Base-by-base conservation (phyloP, 106 monocot species). In the Ottelia alismoides region DNA sequence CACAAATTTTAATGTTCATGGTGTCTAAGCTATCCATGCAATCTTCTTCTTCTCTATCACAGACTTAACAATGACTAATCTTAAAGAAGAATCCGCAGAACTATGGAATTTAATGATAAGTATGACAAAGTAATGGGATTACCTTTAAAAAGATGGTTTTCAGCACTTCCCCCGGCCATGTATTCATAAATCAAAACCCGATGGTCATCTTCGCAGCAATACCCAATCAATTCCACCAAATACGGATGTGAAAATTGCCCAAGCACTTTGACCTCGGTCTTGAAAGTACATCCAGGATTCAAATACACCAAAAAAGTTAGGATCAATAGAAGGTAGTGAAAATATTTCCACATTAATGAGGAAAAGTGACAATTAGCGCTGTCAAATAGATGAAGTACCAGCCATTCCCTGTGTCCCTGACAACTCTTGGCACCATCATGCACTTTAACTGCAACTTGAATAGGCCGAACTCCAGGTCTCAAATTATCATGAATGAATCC, bases 401-500 rank as follows among this genome's bases (percentile, higher is more conserved):
- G 88, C 88, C 88, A 88, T 57, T 88, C 88, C 56, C 79, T 73
- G 32, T 88, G 88, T 30, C 88, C 88, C 66, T 88, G 88, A 54
- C 24, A 63, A 48, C 88, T 77, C 32, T 78, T 82, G 58, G 69
- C 73, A 22, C 79, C 76, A 55, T 83, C 83, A 76, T 83, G 88
- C 40, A 88, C 83, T 58, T 88, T 88, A 11, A 88, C 79, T 22
- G 88, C 88, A 11, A 79, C 83, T 55, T 74, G 46, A 62, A 71
- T 52, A 27, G 71, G 67, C 48, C 68, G 45, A 40, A 76, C 20
- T 9, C 79, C 76, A 60, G 73, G 65, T 30, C 68, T 61, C 11
- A 76, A 2, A 66, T 75, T 75, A 31, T 63, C 58, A 28, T 53
- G 47, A 17, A 83, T 72, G 16, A 49, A 71, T 30, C 88, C 88